Conservation (phyloP, 768 basidiomycete species). For the Strobilomyces dryophilus region DNA sequence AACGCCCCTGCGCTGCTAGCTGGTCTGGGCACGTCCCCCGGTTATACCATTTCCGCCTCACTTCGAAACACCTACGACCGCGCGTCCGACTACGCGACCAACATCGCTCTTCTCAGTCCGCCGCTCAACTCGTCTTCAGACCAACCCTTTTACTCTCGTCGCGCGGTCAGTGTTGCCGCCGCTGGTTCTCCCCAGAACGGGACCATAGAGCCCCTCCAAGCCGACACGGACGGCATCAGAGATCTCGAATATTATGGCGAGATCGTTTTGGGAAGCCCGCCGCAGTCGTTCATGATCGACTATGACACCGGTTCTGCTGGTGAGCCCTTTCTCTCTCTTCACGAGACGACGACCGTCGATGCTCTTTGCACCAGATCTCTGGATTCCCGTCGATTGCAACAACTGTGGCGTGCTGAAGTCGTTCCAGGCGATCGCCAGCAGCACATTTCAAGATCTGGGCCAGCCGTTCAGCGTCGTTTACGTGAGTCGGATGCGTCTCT, state of each 20-base stretch:
- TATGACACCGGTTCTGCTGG: slow-evolving; percentile 60
- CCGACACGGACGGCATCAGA: slow-evolving; percentile 34
- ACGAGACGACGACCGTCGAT: too few relatives aligned
- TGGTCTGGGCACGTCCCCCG: slow-evolving; percentile 2
- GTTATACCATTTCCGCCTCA: slow-evolving; percentile 10
- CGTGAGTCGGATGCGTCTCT: slow-evolving; percentile 29
- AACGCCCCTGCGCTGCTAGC: slow-evolving; percentile 15
- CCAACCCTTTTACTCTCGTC: not conserved
- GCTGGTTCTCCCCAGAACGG: not conserved
- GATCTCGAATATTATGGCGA: slow-evolving; percentile 46
- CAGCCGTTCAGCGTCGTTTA: slow-evolving; percentile 40
- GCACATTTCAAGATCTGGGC: slow-evolving; percentile 35
- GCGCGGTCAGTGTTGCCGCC: not conserved
- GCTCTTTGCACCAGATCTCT: slow-evolving; percentile 48
- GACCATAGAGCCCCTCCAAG: slow-evolving; percentile 30
- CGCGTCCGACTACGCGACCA: slow-evolving; percentile 19
- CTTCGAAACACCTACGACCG: slow-evolving; percentile 14
- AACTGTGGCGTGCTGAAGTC: slow-evolving; percentile 34
- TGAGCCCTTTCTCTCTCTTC: not conserved
- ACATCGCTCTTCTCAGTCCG: slow-evolving; percentile 1
- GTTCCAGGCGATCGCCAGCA: slow-evolving; percentile 38
- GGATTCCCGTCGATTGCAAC: slow-evolving; percentile 43
- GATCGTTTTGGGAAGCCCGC: slow-evolving; percentile 50
- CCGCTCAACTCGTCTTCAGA: not conserved
- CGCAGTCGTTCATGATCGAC: slow-evolving; percentile 51